Evolutionary conservation across 1,284 basidiomycete species (phyloP).

Genomic region (Apiotrichum akiyoshidainum): DNA sequence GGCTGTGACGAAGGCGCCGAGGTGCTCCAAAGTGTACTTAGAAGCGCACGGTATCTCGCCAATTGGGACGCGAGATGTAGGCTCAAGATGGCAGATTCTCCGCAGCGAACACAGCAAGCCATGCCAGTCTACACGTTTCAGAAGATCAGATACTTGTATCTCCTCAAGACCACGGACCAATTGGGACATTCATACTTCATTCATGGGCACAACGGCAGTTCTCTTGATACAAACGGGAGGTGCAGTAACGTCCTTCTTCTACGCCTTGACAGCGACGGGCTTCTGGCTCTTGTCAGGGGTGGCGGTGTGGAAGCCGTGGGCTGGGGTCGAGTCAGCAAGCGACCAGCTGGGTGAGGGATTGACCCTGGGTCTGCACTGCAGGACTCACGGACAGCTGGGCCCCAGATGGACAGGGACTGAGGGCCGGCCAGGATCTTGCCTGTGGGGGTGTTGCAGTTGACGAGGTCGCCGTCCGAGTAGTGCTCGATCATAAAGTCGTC

Average conservation of each 20-base stretch:
- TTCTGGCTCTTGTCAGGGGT: slow-evolving; percentile 3
- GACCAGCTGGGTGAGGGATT: no score
- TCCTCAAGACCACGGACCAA: no score
- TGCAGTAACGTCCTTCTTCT: background rate
- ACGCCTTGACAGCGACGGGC: background rate
- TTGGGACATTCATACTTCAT: background rate
- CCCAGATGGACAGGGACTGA: slow-evolving; percentile 17
- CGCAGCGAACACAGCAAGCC: no score
- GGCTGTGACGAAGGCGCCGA: no score
- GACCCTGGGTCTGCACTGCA: no score
- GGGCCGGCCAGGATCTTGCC: slow-evolving; percentile 3
- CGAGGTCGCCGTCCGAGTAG: slow-evolving; percentile 28
- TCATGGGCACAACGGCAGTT: background rate
- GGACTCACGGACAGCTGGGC: slow-evolving; percentile 16
- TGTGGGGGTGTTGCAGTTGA: slow-evolving; percentile 20
- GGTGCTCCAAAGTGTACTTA: no score
- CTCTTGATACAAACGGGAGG: background rate
- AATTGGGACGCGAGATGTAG: no score
- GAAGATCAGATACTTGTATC: no score
- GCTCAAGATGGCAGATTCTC: no score
- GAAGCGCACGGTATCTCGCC: no score
- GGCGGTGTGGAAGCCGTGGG: background rate
- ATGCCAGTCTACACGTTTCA: no score
- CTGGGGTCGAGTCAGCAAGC: background rate
- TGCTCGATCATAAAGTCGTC: slow-evolving; percentile 30